phyloP scores from a whole-genome alignment of 805 yeast genomes.

The Yarrowia yakushimensis region DNA sequence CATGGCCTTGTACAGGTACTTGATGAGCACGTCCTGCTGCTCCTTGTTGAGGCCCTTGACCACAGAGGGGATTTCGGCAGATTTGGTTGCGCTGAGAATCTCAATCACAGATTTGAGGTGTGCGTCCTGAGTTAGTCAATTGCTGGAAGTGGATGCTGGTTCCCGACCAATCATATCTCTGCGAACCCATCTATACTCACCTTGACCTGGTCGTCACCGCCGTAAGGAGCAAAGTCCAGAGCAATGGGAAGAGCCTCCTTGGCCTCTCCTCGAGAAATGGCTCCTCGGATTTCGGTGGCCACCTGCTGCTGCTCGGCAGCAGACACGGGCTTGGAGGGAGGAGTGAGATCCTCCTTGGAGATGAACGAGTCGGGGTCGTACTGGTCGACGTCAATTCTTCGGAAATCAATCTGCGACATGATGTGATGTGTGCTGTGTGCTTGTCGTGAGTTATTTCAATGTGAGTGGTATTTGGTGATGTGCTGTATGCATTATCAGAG shows the following conservation, averaged over 20 bases:
- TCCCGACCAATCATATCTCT: too few relatives aligned
- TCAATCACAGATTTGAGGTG: constrained; percentile 62
- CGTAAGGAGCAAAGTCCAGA: constrained; percentile 77
- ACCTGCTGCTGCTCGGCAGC: constrained; percentile 53
- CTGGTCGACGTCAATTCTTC: constrained; percentile 92
- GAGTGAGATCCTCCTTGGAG: constrained; percentile 58
- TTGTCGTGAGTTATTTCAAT: background rate
- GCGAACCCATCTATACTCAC: constrained; percentile 28
- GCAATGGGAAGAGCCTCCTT: constrained; percentile 60
- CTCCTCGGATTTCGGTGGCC: constrained; percentile 56
- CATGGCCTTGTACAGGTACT: constrained; percentile 86
- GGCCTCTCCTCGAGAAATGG: constrained; percentile 69
- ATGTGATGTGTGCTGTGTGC: background rate
- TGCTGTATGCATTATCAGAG: constrained; percentile 22
- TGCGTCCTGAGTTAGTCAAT: constrained; percentile 36
- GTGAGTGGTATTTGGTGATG: constrained; percentile 5
- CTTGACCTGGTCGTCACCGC: constrained; percentile 60
- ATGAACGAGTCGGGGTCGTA: constrained; percentile 74
- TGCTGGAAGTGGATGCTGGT: too few relatives aligned
- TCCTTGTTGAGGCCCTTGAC: constrained; percentile 57
- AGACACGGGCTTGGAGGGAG: constrained; percentile 51
- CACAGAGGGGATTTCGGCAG: constrained; percentile 60
- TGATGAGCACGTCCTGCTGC: constrained; percentile 74
- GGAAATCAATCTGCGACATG: constrained; percentile 33
- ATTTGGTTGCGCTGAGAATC: constrained; percentile 62